Evolutionary conservation across 139 green algal genomes (phyloP).

Genomic region (Chlamydomonas eustigma): DNA sequence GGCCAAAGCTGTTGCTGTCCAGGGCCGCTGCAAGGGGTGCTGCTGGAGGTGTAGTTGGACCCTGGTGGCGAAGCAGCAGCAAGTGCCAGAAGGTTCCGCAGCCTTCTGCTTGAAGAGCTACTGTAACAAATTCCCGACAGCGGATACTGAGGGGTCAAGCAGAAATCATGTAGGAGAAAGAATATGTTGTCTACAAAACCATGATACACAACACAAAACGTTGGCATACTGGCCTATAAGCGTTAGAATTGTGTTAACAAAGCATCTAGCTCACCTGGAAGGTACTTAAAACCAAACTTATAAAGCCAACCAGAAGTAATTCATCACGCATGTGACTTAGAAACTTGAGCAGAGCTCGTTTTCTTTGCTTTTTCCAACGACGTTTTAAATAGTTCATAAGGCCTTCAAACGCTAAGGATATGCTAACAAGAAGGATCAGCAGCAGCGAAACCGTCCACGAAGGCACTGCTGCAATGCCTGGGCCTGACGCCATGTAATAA

Average conservation of each 20-base stretch:
- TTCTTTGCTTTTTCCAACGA: slow-evolving; percentile 10
- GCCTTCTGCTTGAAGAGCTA: neutral
- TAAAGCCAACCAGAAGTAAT: slow-evolving; percentile 9
- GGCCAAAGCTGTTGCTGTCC: slow-evolving; percentile 23
- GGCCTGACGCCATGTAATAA: too few species aligned
- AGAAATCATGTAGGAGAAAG: neutral
- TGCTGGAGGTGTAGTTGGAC: neutral
- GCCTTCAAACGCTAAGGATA: slow-evolving; percentile 7
- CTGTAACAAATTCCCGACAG: neutral
- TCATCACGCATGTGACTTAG: slow-evolving; percentile 21
- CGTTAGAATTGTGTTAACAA: neutral
- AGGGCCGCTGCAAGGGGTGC: neutral
- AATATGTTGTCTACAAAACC: neutral
- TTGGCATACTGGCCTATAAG: neutral
- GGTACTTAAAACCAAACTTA: slow-evolving; percentile 9
- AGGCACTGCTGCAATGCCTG: too few species aligned
- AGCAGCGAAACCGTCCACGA: slow-evolving; percentile 21
- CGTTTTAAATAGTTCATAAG: slow-evolving; percentile 4
- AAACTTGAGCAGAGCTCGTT: slow-evolving; percentile 13
- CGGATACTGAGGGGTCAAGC: neutral
- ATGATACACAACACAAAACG: neutral
- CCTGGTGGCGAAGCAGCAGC: neutral
- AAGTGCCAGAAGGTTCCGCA: neutral
- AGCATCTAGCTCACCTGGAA: slow-evolving; percentile 10
- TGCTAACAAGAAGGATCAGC: slow-evolving; percentile 5